Evolutionary conservation across 331 rosid genomes (phyloP).

Genomic region (Rhamnella rubrinervis): DNA sequence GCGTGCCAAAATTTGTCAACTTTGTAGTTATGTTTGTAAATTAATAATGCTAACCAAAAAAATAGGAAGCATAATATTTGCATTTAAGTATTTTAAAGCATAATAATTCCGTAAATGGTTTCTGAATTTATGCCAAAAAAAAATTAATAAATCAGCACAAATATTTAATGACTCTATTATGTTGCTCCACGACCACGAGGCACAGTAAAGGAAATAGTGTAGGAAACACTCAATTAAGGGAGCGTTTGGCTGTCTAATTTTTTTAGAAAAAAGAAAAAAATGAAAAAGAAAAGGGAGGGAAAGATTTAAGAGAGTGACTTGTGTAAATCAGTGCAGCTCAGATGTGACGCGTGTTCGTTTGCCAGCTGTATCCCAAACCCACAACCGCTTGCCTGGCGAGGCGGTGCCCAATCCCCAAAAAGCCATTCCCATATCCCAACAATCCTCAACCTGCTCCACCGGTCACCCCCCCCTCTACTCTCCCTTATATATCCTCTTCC

Average conservation of each 20-base stretch:
- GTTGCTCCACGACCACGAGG: no score
- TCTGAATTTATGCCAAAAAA: no score
- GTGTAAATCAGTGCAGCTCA: slow-evolving; percentile 24
- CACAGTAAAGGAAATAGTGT: neutral
- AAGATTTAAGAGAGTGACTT: slow-evolving; percentile 30
- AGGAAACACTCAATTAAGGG: neutral
- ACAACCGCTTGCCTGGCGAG: slow-evolving; percentile 44
- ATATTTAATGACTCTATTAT: no score
- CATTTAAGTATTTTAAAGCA: no score
- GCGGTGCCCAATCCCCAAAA: slow-evolving; percentile 40
- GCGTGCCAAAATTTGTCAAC: no score
- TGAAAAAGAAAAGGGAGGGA: neutral
- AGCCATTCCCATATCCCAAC: slow-evolving; percentile 19
- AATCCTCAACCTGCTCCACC: slow-evolving; percentile 44
- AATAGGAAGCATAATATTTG: no score
- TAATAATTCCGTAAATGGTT: no score
- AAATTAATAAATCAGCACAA: no score
- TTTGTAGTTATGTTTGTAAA: no score
- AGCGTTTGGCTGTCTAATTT: neutral
- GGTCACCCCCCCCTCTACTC: slow-evolving; percentile 42
- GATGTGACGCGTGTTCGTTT: slow-evolving; percentile 66
- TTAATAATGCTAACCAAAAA: no score
- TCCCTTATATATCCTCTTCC: slow-evolving; percentile 31
- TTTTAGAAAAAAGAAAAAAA: slow-evolving; percentile 1
- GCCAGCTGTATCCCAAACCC: slow-evolving; percentile 88